Conservation (phyloP, 176 grass and related monocot genomes). For the Bonia amplexicaulis region DNA sequence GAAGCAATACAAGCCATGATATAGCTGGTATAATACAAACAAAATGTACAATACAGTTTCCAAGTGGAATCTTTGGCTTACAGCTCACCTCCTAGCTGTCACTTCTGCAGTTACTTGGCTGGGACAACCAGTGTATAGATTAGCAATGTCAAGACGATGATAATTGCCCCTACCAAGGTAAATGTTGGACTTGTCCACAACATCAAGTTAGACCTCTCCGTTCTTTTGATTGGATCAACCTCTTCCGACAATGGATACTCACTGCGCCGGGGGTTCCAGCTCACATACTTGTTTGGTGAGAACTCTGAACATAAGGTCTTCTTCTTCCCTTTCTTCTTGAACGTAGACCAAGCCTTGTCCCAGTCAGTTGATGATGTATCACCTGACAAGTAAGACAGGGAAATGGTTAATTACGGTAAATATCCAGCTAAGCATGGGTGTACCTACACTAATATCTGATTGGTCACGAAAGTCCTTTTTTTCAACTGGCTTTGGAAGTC, state of each 20-base stretch:
- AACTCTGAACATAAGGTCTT: conserved; percentile 79
- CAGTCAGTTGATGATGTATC: conserved; percentile 70
- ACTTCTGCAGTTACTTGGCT: conserved; percentile 53
- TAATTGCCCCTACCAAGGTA: conserved; percentile 73
- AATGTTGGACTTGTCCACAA: conserved; percentile 88
- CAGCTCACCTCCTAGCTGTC: conserved; percentile 15
- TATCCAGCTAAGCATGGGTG: not conserved
- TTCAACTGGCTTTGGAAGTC: not conserved
- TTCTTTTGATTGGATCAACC: conserved; percentile 88
- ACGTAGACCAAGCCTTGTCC: conserved; percentile 87
- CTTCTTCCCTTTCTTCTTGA: conserved; percentile 75
- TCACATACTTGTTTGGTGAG: conserved; percentile 78
- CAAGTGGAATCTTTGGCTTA: conserved; percentile 3
- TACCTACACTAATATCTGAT: not conserved
- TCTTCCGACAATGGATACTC: conserved; percentile 91
- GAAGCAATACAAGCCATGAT: conserved; percentile 25
- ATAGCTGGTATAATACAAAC: conserved; percentile 16
- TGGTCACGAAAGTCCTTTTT: not conserved
- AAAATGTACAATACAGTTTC: conserved; percentile 37
- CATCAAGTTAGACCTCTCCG: conserved; percentile 77
- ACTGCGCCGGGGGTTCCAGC: conserved; percentile 65
- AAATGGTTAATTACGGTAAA: not conserved
- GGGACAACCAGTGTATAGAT: conserved; percentile 70
- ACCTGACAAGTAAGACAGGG: conserved; percentile 36
- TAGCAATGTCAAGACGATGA: conserved; percentile 68